Evolutionary conservation across 73 alveolate genomes (phyloP), one percentile per base, ranked within the genome.

Genomic region (Paraurostyla sp.): DNA sequence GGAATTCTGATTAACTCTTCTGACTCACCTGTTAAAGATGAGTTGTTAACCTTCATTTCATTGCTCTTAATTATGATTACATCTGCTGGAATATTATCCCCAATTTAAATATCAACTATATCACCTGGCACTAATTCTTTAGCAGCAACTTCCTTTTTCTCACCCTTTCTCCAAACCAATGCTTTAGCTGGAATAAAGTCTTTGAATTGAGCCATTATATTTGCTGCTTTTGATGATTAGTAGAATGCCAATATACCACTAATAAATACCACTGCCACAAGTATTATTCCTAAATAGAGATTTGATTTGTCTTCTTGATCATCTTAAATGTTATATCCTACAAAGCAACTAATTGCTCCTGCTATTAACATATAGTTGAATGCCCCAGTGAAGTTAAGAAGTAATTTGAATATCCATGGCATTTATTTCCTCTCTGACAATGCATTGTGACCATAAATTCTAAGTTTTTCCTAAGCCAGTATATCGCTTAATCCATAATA

Each of bases 171-270:
- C 57, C 57, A 46, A 13, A 46, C 57, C 57, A 46, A 13, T 15
- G 57, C 57, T 18, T 46, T 18, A 13, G 13, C 18, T 46, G 57
- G 57, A 46, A 46, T n/a, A n/a, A n/a, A n/a, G n/a, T n/a, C n/a
- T n/a, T n/a, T n/a, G n/a, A n/a, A n/a, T n/a, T n/a, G n/a, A n/a
- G n/a, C n/a, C n/a, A n/a, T n/a, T n/a, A n/a, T n/a, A n/a, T n/a
- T n/a, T n/a, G n/a, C n/a, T n/a, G n/a, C n/a, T n/a, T n/a, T n/a
- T n/a, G n/a, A n/a, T n/a, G n/a, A n/a, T n/a, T n/a, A n/a, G n/a
- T n/a, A 88, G 90, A 58, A 95, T 7, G 96, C 62, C 82, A 95
- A 91, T 36, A 85, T 25, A 29, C 96, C 99, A 33, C 98, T 94
- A 46, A 94, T 51, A 27, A 93, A 16, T n/a, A 95, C 95, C 32